Percentiles rank a stretch among this genome's conserved stretches.
These are phyloP conservation scores for Saprolegnia diclina DNA, from an alignment of 352 stramenopile species.

Conservation along the genomic window DNA sequence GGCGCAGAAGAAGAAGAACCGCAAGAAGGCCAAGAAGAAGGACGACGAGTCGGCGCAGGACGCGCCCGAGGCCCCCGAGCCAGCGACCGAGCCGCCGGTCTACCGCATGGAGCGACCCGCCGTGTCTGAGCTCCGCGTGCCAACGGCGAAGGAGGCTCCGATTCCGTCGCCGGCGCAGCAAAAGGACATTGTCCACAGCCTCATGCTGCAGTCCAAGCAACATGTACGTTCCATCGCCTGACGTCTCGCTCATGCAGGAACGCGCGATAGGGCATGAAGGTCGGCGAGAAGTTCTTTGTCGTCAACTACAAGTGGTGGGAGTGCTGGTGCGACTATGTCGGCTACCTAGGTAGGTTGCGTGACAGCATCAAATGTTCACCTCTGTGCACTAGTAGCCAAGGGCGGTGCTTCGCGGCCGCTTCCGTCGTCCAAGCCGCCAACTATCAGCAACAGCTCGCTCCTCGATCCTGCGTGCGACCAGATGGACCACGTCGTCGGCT, in stretches of 20 bases:
- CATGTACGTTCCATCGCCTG: constrained; percentile 10
- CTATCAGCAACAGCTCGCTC: constrained; percentile 11
- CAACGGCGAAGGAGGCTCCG: background rate
- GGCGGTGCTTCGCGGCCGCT: constrained; percentile 42
- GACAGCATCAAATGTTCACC: too few species aligned
- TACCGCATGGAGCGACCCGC: constrained; percentile 2
- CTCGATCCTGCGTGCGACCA: constrained; percentile 14
- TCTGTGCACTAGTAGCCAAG: constrained; percentile 36
- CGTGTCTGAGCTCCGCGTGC: background rate
- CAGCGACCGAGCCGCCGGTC: background rate
- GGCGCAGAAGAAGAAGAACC: constrained; percentile 25
- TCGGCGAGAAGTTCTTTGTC: constrained; percentile 74
- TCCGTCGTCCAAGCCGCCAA: constrained; percentile 15
- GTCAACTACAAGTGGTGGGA: constrained; percentile 80
- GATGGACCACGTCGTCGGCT: background rate
- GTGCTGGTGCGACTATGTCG: constrained; percentile 65
- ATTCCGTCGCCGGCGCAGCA: constrained; percentile 13
- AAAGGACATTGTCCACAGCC: constrained; percentile 9
- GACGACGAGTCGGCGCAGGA: background rate
- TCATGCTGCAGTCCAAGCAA: constrained; percentile 12
- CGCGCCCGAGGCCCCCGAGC: too few species aligned
- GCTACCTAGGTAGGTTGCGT: constrained; percentile 46
- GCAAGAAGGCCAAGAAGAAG: constrained; percentile 27
- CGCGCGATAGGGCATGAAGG: constrained; percentile 43
- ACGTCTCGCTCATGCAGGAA: background rate